Evolutionary conservation across 148 eudicot genomes (phyloP), one percentile per base, ranked within the genome.

Genomic region (Hydrangea macrophylla): DNA sequence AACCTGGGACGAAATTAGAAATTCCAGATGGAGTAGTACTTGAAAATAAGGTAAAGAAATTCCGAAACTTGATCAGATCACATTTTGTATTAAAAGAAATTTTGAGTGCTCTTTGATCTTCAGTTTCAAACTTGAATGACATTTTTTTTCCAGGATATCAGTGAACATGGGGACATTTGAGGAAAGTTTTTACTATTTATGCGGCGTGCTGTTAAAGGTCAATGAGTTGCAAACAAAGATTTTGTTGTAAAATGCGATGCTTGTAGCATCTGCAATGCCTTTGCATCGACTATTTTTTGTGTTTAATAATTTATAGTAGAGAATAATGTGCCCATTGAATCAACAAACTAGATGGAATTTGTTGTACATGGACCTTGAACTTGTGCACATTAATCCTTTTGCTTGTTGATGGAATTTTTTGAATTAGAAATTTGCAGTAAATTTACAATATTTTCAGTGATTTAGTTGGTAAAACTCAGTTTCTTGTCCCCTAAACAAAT

Each of bases 21-120:
- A 78, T 81, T 54, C 88, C 88, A 36, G 85, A 78, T 62, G 79
- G 79, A 59, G 57, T 65, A 28, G 76, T 78, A 45, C 68, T 84
- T 60, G 77, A 73, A 62, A 74, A 84, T 58, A 81, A 68, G 83
- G 88, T 84, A 75, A 30, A 37, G 7, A 36, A 36, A 15, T 20
- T 60, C 35, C 22, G 10, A 33, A 40, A 53, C 58, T 55, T 30
- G 27, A 39, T 59, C 39, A 28, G 23, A 30, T 42, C n/a, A 40
- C 48, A 31, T 66, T 54, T 18, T 7, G 10, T 56, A 54, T 42
- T 10, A 6, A 1, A 2, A 30, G 23, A 20, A 26, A 36, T 24
- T 23, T 22, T 24, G 24, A 42, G 58, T 11, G 48, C 9, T 17
- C 5, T 24, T 6, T 13, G 36, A 54, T 25, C 36, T 65, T 9